A percentile compares a stretch with the other conserved stretches of the same genome.
Evolutionary conservation across 2,329 filamentous ascomycete species (phyloP).

Genomic region (Celoporthe dispersa): DNA sequence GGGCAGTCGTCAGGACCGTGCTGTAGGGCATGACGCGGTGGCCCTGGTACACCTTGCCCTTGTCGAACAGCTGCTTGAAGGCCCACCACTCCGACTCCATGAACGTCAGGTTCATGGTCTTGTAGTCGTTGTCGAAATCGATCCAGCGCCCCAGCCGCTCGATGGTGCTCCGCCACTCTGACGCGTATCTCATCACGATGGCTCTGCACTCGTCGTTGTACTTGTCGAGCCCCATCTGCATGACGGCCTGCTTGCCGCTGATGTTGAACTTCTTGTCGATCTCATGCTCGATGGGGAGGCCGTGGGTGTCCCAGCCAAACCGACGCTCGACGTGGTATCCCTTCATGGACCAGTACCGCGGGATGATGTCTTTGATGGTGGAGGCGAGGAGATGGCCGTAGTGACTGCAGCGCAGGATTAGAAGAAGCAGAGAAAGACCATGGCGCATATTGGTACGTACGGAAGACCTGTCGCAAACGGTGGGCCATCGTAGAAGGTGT

Average conservation of each 20-base stretch:
- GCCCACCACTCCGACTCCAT: constrained; percentile 99
- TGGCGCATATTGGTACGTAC: constrained; percentile 18
- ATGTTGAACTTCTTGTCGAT: constrained; percentile 96
- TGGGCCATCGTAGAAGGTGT: constrained; percentile 93
- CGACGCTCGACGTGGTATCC: constrained; percentile 89
- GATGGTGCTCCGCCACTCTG: constrained; percentile 87
- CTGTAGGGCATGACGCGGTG: constrained; percentile 96
- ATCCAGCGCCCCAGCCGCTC: constrained; percentile 93
- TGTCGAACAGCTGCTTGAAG: constrained; percentile 91
- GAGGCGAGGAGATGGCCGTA: constrained; percentile 81
- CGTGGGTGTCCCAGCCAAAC: constrained; percentile 95
- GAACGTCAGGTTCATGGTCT: constrained; percentile 94
- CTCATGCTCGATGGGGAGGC: constrained; percentile 93
- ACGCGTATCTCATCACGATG: constrained; percentile 89
- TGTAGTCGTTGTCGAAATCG: constrained; percentile 97
- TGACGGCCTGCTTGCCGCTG: constrained; percentile 77
- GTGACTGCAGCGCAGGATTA: constrained; percentile 42
- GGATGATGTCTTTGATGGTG: constrained; percentile 97
- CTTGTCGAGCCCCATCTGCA: constrained; percentile 81
- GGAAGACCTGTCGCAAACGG: constrained; percentile 75
- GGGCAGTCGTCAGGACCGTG: constrained; percentile 83
- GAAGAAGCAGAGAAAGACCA: neutral
- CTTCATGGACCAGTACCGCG: constrained; percentile 97
- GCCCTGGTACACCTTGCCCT: constrained; percentile 86
- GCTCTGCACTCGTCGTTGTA: constrained; percentile 92